Evolutionary conservation across 2,329 filamentous ascomycete genomes (phyloP).

Genomic region (Claviceps purpurea): DNA sequence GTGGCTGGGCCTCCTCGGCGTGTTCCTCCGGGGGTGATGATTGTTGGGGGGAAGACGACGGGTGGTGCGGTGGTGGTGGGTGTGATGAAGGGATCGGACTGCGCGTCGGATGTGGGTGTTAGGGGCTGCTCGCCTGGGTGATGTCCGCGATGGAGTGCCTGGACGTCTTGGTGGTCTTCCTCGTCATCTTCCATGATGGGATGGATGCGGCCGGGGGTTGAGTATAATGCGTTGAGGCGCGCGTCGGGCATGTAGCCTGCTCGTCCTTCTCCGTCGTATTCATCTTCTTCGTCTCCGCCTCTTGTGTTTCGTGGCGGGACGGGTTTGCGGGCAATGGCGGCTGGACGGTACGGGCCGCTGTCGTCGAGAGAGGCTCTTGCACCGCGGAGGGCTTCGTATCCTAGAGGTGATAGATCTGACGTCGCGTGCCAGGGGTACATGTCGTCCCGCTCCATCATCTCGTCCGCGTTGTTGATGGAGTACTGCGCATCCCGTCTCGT

Average conservation of each 20-base stretch:
- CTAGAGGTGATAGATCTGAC: constrained; percentile 27
- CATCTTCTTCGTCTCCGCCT: background rate
- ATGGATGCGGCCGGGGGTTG: constrained; percentile 32
- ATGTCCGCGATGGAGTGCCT: background rate
- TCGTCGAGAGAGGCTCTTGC: constrained; percentile 16
- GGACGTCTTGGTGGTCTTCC: constrained; percentile 21
- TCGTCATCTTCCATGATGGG: constrained; percentile 48
- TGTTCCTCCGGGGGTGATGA: too few relatives aligned
- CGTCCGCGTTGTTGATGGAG: constrained; percentile 30
- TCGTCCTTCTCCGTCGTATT: constrained; percentile 3
- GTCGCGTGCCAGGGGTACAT: background rate
- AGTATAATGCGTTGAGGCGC: constrained; percentile 15
- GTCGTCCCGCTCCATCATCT: constrained; percentile 30
- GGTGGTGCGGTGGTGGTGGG: constrained; percentile 19
- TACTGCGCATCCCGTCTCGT: constrained; percentile 36
- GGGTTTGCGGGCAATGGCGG: constrained; percentile 19
- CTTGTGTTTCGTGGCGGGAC: background rate
- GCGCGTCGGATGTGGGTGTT: constrained; percentile 23
- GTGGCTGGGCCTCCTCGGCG: too few relatives aligned
- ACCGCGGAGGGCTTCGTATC: constrained; percentile 36
- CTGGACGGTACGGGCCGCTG: constrained; percentile 6
- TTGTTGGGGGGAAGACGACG: constrained; percentile 15
- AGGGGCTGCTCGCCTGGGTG: background rate
- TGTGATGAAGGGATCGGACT: constrained; percentile 38
- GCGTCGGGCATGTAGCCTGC: constrained; percentile 19